Base-by-base conservation (phyloP, 305 asterid genomes). In the Ilex paraguariensis region DNA sequence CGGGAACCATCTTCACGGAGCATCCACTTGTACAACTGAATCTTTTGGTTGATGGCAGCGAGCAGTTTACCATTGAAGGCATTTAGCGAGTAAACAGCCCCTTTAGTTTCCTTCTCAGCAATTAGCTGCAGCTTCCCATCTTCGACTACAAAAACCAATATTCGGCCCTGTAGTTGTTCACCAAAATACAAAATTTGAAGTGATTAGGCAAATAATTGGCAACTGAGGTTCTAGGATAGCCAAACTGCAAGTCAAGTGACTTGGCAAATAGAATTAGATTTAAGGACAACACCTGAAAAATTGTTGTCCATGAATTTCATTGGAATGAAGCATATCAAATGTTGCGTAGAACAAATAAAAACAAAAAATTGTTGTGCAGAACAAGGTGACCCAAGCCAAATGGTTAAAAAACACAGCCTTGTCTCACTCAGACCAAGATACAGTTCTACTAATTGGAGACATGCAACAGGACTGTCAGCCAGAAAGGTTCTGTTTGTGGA, bases 11-110 rank as follows among this genome's bases (percentile, higher is more conserved):
- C 96, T 51, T 88, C 99, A 11, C 96, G 92, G 8, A 82, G 95
- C 95, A 79, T 81, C 97, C 97, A 94, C 75, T 90, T 90, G 70
- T 94, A 94, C 82, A 94, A 64, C 73, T 90, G 97, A 77, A 94
- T 94, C 84, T 90, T 88, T 79, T 94, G 99, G 77, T 94, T 90
- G 53, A 94, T 90, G 30, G 96, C 99, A 71, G 97, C 97, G 69
- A 94, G 95, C 66, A 94, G 81, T 75, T 90, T 94, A 52, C 99
- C 99, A 12, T 84, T 94, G 71, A 94, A 94, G 58, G 97, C 84
- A 70, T 88, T 90, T 55, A 94, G 86, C 69, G 99, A 90, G 79
- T 94, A 94, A 66, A 90, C 99, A 61, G 95, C 87, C 51, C 99
- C 99, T 73, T 94, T 90, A 10, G 97, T 90, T 82, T 87, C 95